phyloP scores from a whole-genome alignment of 352 stramenopile genomes.

The Phytophthora aleatoria region DNA sequence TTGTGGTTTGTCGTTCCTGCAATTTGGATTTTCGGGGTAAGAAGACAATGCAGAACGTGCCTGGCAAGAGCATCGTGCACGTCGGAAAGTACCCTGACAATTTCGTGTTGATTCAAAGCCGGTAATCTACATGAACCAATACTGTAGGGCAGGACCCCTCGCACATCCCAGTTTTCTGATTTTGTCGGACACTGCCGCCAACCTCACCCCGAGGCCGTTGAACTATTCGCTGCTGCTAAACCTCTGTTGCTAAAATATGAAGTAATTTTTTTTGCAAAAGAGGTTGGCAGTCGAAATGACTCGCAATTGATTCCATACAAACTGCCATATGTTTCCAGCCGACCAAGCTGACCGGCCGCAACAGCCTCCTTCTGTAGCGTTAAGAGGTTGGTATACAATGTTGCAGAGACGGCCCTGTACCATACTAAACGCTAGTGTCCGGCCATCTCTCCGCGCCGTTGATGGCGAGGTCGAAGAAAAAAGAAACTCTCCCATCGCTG shows the following conservation, averaged over 20 bases:
- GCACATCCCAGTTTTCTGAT: too few relatives aligned
- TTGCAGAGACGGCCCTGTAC: background rate
- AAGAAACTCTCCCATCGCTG: constrained; percentile 1
- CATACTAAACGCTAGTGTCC: background rate
- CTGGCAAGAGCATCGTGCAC: too few relatives aligned
- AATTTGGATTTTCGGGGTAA: too few relatives aligned
- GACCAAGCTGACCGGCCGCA: constrained; percentile 29
- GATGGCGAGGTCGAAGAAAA: background rate
- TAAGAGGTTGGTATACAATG: constrained; percentile 5
- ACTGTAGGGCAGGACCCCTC: too few relatives aligned
- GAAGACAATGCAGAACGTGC: too few relatives aligned
- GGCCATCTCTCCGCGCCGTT: background rate
- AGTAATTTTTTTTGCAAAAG: background rate
- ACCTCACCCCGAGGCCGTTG: too few relatives aligned
- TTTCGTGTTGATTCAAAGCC: too few relatives aligned
- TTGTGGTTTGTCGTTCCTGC: too few relatives aligned
- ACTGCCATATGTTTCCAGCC: constrained; percentile 11
- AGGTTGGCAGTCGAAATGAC: constrained; percentile 4
- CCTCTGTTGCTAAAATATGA: constrained; percentile 1
- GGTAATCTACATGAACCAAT: too few relatives aligned
- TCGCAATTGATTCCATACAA: constrained; percentile 6
- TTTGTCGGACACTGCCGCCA: too few relatives aligned
- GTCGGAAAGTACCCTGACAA: too few relatives aligned
- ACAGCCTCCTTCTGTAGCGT: constrained; percentile 30
- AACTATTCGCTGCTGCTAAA: background rate